Evolutionary conservation across 1,284 basidiomycete genomes (phyloP).

Genomic region (Puccinia coronata): DNA sequence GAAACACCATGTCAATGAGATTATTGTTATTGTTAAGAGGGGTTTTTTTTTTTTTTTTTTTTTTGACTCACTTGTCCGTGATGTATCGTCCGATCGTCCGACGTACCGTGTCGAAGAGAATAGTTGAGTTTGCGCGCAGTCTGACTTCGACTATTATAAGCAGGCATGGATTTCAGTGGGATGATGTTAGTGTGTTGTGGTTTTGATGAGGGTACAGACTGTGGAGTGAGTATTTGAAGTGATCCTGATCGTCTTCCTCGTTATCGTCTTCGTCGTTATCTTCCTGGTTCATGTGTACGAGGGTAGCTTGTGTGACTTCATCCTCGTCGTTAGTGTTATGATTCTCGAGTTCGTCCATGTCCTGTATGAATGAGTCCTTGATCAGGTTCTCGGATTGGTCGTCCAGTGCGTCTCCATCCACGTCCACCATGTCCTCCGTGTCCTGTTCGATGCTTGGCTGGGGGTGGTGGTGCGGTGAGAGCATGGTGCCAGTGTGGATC

Average conservation of each 20-base stretch:
- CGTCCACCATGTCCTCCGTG: not conserved
- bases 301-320: too few relatives aligned
- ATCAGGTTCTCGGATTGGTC: not conserved
- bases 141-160: conserved; percentile 74
- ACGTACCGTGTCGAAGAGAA: conserved; percentile 72
- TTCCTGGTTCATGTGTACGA: too few relatives aligned
- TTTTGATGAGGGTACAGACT: conserved; percentile 17
- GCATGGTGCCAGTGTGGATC: too few relatives aligned
- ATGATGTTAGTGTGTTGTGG: too few relatives aligned
- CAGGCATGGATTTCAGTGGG: not conserved
- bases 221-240: conserved; percentile 19
- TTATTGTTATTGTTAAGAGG: not conserved
- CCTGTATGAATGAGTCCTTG: too few relatives aligned
- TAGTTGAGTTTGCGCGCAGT: conserved; percentile 67
- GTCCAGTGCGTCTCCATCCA: not conserved
- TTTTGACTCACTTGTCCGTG: conserved; percentile 57
- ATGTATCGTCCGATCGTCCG: conserved; percentile 68
- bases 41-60: too few relatives aligned
- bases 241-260: conserved; percentile 12
- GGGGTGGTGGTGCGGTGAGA: too few relatives aligned
- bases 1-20: conserved; percentile 60
- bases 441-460: too few relatives aligned
- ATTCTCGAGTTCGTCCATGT: too few relatives aligned
- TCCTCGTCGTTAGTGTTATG: too few relatives aligned
- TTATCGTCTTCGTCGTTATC: not conserved